Evolutionary conservation across 345 rosid species (phyloP).

Genomic region (Ceriops tagal): DNA sequence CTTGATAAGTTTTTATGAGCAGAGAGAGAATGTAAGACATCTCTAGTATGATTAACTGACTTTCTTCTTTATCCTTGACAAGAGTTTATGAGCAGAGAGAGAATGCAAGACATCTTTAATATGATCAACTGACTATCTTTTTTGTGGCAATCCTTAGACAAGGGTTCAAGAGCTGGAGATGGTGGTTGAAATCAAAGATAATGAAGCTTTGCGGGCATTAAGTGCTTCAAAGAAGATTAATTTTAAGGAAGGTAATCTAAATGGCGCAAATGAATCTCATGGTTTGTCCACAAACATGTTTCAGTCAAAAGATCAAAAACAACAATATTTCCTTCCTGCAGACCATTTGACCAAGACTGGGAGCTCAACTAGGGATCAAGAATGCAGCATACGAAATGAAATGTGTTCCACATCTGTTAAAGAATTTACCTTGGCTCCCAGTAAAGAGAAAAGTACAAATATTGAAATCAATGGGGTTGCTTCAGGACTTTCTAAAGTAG

Average conservation of each 20-base stretch:
- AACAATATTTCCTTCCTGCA: constrained; percentile 17
- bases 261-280: constrained; percentile 13
- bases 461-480: constrained; percentile 15
- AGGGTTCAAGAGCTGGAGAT: constrained; percentile 70
- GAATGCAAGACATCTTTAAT: neutral
- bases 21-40: neutral
- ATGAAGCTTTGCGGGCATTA: constrained; percentile 57
- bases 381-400: constrained; percentile 14
- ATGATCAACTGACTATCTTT: constrained; percentile 7
- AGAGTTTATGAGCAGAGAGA: constrained; percentile 49
- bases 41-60: constrained; percentile 7
- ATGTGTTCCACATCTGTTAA: constrained; percentile 2
- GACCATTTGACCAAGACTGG: constrained; percentile 29
- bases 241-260: constrained; percentile 14
- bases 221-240: constrained; percentile 41
- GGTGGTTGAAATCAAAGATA: constrained; percentile 54
- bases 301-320: constrained; percentile 23
- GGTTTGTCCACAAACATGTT: constrained; percentile 19
- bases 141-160: constrained; percentile 34
- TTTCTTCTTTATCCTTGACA: constrained; percentile 26
- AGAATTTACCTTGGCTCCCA: constrained; percentile 7
- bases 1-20: neutral
- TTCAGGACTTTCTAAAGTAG: constrained; percentile 20
- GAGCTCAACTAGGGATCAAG: constrained; percentile 21
- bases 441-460: constrained; percentile 11